Evolutionary conservation across 1,284 basidiomycete genomes (phyloP).

Genomic region (Pseudozyma pruni): DNA sequence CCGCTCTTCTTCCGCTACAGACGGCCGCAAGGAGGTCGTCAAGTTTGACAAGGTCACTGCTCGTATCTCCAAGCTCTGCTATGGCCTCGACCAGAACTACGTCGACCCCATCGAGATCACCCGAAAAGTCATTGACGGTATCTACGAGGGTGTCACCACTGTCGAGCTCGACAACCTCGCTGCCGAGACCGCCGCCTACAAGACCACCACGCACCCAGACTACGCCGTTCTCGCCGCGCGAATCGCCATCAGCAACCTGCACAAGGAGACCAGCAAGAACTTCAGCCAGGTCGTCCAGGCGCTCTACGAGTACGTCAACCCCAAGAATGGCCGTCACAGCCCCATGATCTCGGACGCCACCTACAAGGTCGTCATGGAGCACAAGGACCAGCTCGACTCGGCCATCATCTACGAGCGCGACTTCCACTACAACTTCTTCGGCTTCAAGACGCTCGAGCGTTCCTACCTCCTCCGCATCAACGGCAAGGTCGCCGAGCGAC

Average conservation of each 20-base stretch:
- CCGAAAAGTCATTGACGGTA: constrained; percentile 82
- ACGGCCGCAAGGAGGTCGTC: constrained; percentile 66
- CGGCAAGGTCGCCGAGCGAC: constrained; percentile 93
- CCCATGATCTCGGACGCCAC: constrained; percentile 92
- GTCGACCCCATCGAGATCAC: constrained; percentile 88
- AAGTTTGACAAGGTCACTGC: constrained; percentile 71
- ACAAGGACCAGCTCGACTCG: constrained; percentile 87
- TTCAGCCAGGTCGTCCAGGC: constrained; percentile 93
- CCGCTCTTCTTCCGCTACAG: constrained; percentile 22
- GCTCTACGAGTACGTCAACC: constrained; percentile 93
- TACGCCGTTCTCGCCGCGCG: constrained; percentile 98
- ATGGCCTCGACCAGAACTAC: constrained; percentile 91
- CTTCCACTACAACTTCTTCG: constrained; percentile 89
- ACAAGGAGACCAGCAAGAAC: constrained; percentile 98
- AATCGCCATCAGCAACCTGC: constrained; percentile 97
- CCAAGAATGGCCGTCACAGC: constrained; percentile 83
- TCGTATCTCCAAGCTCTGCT: constrained; percentile 93
- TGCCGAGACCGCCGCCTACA: constrained; percentile 95
- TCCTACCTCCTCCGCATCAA: constrained; percentile 95
- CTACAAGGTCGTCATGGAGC: constrained; percentile 83
- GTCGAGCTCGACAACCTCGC: constrained; percentile 84
- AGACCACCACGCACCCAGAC: constrained; percentile 92
- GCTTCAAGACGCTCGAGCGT: constrained; percentile 98
- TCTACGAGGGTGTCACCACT: constrained; percentile 95
- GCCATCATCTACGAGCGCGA: constrained; percentile 98